Evolutionary conservation across 805 yeast genomes (phyloP).

Genomic region (Candida sonorensis): DNA sequence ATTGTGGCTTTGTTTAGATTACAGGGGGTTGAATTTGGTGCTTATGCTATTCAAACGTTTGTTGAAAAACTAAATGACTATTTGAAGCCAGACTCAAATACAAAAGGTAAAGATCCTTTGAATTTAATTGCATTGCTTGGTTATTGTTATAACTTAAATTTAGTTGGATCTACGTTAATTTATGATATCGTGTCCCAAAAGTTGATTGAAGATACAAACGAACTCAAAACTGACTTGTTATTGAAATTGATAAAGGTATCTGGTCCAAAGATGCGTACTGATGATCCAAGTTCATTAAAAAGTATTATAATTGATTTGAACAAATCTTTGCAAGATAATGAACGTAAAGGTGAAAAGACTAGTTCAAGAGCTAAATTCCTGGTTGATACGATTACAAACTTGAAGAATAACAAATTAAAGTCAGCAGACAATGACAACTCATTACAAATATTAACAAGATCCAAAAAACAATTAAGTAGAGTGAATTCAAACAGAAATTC

Average conservation of each 20-base stretch:
- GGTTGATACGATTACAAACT: constrained; percentile 75
- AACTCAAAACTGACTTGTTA: constrained; percentile 69
- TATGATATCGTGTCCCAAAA: constrained; percentile 63
- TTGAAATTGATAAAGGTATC: constrained; percentile 65
- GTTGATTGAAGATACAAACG: constrained; percentile 40
- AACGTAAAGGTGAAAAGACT: constrained; percentile 26
- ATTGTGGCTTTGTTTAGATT: constrained; percentile 67
- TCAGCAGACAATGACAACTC: constrained; percentile 43
- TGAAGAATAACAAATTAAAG: constrained; percentile 79
- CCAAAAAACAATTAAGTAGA: constrained; percentile 58
- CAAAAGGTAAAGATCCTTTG: constrained; percentile 27
- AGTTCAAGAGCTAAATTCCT: constrained; percentile 72
- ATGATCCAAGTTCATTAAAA: constrained; percentile 81
- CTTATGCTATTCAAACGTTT: constrained; percentile 68
- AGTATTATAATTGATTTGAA: constrained; percentile 64
- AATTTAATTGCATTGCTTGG: constrained; percentile 72
- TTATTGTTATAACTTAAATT: constrained; percentile 68
- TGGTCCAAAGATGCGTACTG: constrained; percentile 82
- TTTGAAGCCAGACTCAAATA: constrained; percentile 22
- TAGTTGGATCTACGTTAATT: constrained; percentile 64
- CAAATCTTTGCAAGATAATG: constrained; percentile 33
- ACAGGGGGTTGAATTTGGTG: constrained; percentile 89
- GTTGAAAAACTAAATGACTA: constrained; percentile 60
- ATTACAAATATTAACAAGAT: constrained; percentile 44
- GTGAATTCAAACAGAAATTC: constrained; percentile 37